Evolutionary conservation across 495 filamentous ascomycete species (phyloP), one percentile per base, ranked within the genome.

Genomic region (Bacidia rubella): DNA sequence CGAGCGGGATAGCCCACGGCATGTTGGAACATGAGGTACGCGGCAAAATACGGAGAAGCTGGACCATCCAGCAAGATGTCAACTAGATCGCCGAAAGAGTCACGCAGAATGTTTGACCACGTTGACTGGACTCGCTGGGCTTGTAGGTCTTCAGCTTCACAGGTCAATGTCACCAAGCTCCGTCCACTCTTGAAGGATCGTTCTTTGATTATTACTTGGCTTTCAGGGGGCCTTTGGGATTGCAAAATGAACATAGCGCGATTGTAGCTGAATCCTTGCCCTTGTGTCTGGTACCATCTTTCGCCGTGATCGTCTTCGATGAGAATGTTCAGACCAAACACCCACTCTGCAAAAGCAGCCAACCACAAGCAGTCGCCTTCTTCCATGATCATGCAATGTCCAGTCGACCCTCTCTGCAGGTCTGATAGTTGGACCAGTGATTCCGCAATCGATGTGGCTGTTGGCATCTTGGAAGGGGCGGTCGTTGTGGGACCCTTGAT

Each of bases 331-430:
- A 58, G 40, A 9, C 26, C 24, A 9, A 58, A 44, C 11, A 58
- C 24, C 24, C 39, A 55, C 19, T 58, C 45, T 5, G 56, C 56
- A 21, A 47, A 46, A 29, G 56, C 56, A 19, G 53, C 56, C 12
- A 58, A 24, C 56, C 52, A 58, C 1, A 29, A 32, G 22, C 50
- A 48, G 29, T 55, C 56, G 11, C 39, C 25, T 9, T 52, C 39
- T 5, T 52, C 56, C 0, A 38, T 22, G 23, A 35, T 7, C 55
- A 51, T 21, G 38, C 32, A 17, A 41, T 22, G 3, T 42, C 45
- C 17, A 35, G 11, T 21, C 43, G 22, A 26, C 20, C 40, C 32
- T 32, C 15, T 4, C 20, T 45, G 24, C n/a, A 58, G n/a, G 17
- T 42, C 22, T 11, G 38, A 38, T 12, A 55, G 21, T 25, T 32